A percentile compares a stretch with the other conserved stretches of the same genome.
These are phyloP conservation scores for Evernia prunastri DNA, from an alignment of 495 filamentous ascomycete species.

Conservation along the genomic window DNA sequence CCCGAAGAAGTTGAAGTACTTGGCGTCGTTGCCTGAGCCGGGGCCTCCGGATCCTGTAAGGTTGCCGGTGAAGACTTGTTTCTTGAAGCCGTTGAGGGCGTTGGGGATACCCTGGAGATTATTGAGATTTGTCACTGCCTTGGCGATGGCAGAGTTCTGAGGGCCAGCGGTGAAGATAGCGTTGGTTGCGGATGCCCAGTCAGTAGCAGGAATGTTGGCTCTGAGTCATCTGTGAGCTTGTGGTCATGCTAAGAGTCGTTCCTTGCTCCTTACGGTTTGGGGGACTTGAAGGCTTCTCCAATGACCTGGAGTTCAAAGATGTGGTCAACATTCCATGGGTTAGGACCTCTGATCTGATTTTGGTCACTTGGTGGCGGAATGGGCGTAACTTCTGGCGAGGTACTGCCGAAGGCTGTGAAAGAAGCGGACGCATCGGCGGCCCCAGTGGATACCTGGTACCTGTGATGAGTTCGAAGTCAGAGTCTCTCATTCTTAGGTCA, in stretches of 20 bases:
- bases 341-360: not conserved
- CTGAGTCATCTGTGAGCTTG: too few relatives aligned
- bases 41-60: not conserved
- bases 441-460: not conserved
- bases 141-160: not conserved
- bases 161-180: not conserved
- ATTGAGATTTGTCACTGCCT: not conserved
- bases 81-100: slow-evolving; percentile 11
- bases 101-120: slow-evolving; percentile 16
- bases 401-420: not conserved
- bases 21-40: slow-evolving; percentile 1
- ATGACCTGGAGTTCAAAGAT: slow-evolving; percentile 12
- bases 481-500: too few relatives aligned
- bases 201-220: not conserved
- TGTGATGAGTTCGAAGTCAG: too few relatives aligned
- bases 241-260: too few relatives aligned
- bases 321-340: slow-evolving; percentile 12
- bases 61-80: slow-evolving; percentile 3
- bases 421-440: not conserved
- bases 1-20: slow-evolving; percentile 6
- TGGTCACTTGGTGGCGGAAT: not conserved
- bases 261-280: not conserved
- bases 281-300: not conserved
- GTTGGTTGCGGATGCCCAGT: not conserved
- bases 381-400: not conserved